Base-by-base conservation (phyloP, 1,139 yeast genomes). In the Suhomyces ambrosiae region DNA sequence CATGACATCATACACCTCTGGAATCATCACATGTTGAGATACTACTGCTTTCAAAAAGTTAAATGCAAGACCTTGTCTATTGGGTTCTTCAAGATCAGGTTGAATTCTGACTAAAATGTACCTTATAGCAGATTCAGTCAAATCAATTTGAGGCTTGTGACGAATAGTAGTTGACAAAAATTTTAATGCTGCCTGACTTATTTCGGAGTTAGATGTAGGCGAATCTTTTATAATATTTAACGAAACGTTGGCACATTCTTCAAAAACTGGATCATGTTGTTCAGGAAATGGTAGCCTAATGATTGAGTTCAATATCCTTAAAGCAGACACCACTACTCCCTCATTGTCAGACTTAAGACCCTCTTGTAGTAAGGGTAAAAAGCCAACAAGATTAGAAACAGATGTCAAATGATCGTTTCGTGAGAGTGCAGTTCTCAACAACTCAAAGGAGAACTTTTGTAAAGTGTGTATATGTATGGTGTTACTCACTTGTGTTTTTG, bases 21-120 rank as follows among this genome's bases (percentile, higher is more conserved):
- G 92, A 25, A 90, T 68, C 74, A 85, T 70, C 12, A 86, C 68
- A 51, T 82, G 90, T 46, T 83, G 82, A 7, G 85, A 63, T 28
- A 90, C 73, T 19, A 90, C 74, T 0, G 96, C 78, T 48, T 82
- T 85, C 52, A 92, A 63, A 50, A 92, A 89, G 37, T 82, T 80
- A 59, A 90, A 88, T 0, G 97, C 95, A 36, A 87, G 71, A 27
- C 95, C 92, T 60, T 92, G 97, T 44, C 84, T 79, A 49, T 79
- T 83, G 3, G 96, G 96, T 52, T 92, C 97, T 53, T 87, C 94
- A 41, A 94, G 65, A 61, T 92, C 98, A 1, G 97, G 95, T 54
- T 79, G 80, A 39, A 92, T 69, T 46, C 88, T 75, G n/a, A 79
- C 76, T 47, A 94, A 63, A 21, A 92, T 67, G 54, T 86, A 88